Conservation (phyloP, 768 basidiomycete species). For the Russula emetica region DNA sequence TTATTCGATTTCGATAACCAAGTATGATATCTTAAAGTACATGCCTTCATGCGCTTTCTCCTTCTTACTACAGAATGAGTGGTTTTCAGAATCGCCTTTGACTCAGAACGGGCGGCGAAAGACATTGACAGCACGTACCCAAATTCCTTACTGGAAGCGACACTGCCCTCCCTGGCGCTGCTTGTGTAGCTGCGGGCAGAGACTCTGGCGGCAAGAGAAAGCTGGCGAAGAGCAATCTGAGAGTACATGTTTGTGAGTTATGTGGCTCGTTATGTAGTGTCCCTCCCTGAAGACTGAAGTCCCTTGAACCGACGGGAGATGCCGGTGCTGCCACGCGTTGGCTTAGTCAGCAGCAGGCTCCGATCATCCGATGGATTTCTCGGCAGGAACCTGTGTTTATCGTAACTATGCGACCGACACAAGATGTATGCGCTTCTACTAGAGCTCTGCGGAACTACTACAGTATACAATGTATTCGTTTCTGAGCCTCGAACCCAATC, state of each 20-base stretch:
- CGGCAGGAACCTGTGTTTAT: neutral
- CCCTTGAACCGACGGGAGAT: neutral
- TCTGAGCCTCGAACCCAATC: neutral
- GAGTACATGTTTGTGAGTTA: slow-evolving; percentile 40
- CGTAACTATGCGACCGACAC: neutral
- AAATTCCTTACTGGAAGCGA: slow-evolving; percentile 61
- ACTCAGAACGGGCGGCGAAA: slow-evolving; percentile 20
- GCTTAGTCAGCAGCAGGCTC: neutral
- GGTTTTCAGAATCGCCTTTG: neutral
- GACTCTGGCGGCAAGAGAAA: slow-evolving; percentile 37
- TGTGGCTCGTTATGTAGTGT: slow-evolving; percentile 20
- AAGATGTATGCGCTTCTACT: neutral
- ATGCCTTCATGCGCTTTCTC: slow-evolving; percentile 67
- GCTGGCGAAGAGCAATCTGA: slow-evolving; percentile 40
- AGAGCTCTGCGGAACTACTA: neutral
- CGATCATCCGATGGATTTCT: no score
- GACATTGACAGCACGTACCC: slow-evolving; percentile 39
- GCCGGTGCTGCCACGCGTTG: neutral
- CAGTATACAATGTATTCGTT: neutral
- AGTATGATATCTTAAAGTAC: slow-evolving; percentile 22
- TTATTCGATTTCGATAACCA: slow-evolving; percentile 8
- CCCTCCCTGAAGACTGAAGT: neutral
- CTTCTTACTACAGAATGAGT: slow-evolving; percentile 49
- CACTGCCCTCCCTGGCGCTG: slow-evolving; percentile 49
- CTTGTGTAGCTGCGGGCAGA: slow-evolving; percentile 37